Evolutionary conservation across 176 grass and related monocot species (phyloP).

Genomic region (Triticum monococcum): DNA sequence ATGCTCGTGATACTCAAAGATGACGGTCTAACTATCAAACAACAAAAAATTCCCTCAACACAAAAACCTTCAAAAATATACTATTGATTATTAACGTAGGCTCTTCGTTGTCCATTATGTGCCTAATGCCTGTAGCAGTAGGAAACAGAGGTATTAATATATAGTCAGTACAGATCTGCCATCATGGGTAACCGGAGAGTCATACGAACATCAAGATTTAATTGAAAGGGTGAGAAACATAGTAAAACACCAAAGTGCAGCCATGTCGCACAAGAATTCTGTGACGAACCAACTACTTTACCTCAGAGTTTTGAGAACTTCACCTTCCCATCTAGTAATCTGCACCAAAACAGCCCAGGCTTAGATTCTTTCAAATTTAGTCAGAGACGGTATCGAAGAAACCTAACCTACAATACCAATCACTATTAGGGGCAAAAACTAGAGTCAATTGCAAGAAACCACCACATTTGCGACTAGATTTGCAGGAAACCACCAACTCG

Average conservation of each 20-base stretch:
- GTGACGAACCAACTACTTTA: background rate
- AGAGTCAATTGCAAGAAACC: too few relatives aligned
- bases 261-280: background rate
- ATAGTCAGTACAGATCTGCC: background rate
- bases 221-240: background rate
- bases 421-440: background rate
- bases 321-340: background rate
- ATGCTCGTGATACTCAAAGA: too few relatives aligned
- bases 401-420: background rate
- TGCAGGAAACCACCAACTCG: too few relatives aligned
- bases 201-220: background rate
- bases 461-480: too few relatives aligned
- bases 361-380: background rate
- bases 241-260: background rate
- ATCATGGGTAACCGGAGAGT: background rate
- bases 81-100: too few relatives aligned
- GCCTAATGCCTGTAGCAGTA: too few relatives aligned
- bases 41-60: too few relatives aligned
- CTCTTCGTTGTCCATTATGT: too few relatives aligned
- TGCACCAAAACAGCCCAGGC: background rate
- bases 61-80: too few relatives aligned
- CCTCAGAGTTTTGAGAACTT: background rate
- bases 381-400: background rate
- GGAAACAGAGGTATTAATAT: too few relatives aligned
- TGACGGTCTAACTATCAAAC: too few relatives aligned